Evolutionary conservation across 2,329 filamentous ascomycete species (phyloP).

Genomic region (Drechslerella dactyloides): DNA sequence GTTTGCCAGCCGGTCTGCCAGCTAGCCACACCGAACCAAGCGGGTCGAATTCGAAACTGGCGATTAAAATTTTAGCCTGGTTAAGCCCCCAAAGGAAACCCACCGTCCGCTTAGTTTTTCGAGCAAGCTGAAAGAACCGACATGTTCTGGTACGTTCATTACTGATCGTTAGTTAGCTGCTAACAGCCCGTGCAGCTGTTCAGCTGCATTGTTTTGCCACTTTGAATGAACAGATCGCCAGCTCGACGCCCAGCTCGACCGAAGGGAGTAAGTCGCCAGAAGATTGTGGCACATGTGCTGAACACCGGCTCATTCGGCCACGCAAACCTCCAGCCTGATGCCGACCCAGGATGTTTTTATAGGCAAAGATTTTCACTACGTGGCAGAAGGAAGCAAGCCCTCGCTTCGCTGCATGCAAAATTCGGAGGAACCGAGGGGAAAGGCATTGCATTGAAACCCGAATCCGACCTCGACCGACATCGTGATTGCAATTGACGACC

Average conservation of each 20-base stretch:
- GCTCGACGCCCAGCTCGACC: neutral
- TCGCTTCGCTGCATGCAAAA: neutral
- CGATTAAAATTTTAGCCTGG: neutral
- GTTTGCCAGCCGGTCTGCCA: neutral
- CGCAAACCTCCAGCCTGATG: slow-evolving; percentile 22
- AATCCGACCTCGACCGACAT: too few relatives aligned
- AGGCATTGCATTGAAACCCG: too few relatives aligned
- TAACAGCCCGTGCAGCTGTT: neutral
- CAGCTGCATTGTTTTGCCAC: slow-evolving; percentile 21
- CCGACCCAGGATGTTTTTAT: slow-evolving; percentile 11
- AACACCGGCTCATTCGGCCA: slow-evolving; percentile 19
- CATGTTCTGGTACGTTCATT: neutral
- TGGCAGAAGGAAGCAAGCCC: neutral
- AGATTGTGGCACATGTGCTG: slow-evolving; percentile 26
- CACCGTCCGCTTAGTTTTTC: too few relatives aligned
- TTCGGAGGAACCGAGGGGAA: neutral
- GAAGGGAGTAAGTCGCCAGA: slow-evolving; percentile 2
- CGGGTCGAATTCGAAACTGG: too few relatives aligned
- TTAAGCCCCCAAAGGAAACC: neutral
- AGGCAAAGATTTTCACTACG: slow-evolving; percentile 33
- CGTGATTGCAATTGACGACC: slow-evolving; percentile 4
- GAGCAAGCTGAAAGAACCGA: neutral
- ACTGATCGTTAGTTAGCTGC: neutral
- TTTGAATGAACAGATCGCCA: slow-evolving; percentile 17
- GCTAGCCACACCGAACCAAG: neutral